A percentile compares a stretch with the other conserved stretches of the same genome.
These are phyloP conservation scores for Russula virescens DNA, from an alignment of 768 basidiomycete genomes.

Conservation along the genomic window DNA sequence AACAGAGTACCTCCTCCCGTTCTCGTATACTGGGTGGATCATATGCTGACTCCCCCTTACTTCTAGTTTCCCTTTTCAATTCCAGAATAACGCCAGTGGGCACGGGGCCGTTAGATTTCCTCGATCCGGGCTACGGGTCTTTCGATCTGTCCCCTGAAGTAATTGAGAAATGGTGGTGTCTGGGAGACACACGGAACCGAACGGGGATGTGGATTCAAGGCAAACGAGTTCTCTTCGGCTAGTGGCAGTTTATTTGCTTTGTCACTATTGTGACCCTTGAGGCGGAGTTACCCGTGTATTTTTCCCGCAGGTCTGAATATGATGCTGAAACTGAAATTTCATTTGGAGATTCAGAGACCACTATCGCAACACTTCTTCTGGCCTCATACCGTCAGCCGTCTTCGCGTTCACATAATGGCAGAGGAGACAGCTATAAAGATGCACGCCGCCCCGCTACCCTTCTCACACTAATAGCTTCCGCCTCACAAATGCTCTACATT, in stretches of 20 bases:
- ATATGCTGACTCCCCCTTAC: conserved; percentile 3
- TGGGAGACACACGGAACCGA: conserved; percentile 68
- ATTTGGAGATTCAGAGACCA: background rate
- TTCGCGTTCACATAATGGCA: background rate
- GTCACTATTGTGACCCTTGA: background rate
- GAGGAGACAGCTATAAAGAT: conserved; percentile 7
- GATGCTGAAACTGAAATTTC: background rate
- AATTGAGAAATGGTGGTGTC: conserved; percentile 89
- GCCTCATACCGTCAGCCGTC: background rate
- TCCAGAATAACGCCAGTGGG: conserved; percentile 34
- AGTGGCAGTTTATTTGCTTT: background rate
- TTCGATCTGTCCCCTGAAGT: conserved; percentile 39
- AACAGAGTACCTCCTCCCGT: conserved; percentile 49
- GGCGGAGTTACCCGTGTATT: background rate
- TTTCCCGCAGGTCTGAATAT: background rate
- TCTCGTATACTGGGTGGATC: background rate
- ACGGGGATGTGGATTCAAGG: conserved; percentile 75
- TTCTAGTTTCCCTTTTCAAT: conserved; percentile 22
- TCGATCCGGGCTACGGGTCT: conserved; percentile 35
- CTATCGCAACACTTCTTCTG: background rate
- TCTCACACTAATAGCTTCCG: background rate
- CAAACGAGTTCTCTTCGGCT: conserved; percentile 5
- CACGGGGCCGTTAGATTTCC: conserved; percentile 65
- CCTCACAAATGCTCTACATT: conserved; percentile 6
- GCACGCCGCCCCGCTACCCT: background rate